phyloP scores from a whole-genome alignment of 2,329 filamentous ascomycete genomes.

The Diaporthe citri region DNA sequence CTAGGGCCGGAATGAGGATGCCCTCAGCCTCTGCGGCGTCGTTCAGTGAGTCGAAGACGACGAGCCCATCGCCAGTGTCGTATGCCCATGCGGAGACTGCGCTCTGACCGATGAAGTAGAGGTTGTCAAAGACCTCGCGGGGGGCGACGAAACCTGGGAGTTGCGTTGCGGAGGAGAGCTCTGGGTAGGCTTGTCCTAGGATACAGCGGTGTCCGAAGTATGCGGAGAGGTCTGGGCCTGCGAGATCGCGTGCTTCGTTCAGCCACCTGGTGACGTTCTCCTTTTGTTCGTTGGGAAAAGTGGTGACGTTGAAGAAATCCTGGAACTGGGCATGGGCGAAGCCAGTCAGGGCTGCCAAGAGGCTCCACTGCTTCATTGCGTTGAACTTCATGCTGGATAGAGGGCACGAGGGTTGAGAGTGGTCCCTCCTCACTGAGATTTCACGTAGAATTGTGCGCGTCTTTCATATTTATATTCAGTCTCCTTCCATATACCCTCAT shows the following conservation, averaged over 20 bases:
- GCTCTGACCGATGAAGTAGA: constrained; percentile 19
- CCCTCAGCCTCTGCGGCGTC: constrained; percentile 30
- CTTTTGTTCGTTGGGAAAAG: constrained; percentile 15
- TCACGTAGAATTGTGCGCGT: background rate
- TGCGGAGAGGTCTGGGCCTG: background rate
- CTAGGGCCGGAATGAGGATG: background rate
- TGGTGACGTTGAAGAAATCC: constrained; percentile 15
- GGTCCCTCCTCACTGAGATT: rapidly evolving
- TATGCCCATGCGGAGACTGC: constrained; percentile 46
- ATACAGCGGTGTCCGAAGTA: constrained; percentile 19
- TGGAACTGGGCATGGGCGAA: constrained; percentile 10
- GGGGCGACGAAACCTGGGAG: constrained; percentile 5
- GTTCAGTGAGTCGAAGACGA: constrained; percentile 45
- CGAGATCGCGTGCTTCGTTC: constrained; percentile 4
- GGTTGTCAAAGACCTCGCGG: background rate
- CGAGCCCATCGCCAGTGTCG: constrained; percentile 46
- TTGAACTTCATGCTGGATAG: background rate
- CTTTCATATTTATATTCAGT: background rate
- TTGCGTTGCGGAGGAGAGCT: constrained; percentile 1
- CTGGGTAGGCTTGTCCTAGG: background rate
- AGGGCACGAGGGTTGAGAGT: background rate
- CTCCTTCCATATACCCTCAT: no score
- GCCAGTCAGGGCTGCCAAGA: background rate
- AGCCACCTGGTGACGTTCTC: constrained; percentile 13
- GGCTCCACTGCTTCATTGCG: background rate